phyloP scores from a whole-genome alignment of 257 asterid genomes.

The Anisodus acutangulus region DNA sequence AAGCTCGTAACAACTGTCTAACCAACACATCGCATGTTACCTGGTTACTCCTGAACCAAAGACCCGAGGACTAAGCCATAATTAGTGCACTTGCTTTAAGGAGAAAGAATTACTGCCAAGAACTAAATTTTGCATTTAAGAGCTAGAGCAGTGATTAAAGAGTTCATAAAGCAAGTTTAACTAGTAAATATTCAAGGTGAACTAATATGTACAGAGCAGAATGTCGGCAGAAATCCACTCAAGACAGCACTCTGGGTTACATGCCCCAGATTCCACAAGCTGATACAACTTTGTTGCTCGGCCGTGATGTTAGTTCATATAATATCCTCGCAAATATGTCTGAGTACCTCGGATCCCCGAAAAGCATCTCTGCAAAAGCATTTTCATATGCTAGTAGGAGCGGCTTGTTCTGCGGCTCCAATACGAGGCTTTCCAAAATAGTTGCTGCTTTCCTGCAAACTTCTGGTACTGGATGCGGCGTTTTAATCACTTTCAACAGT shows the following conservation, averaged over 20 bases:
- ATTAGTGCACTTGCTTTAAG: neutral
- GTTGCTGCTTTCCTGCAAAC: slow-evolving; percentile 92
- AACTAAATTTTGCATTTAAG: slow-evolving; percentile 23
- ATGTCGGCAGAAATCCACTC: neutral
- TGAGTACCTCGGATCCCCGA: slow-evolving; percentile 71
- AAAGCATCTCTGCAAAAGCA: slow-evolving; percentile 91
- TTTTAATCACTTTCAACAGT: slow-evolving; percentile 74
- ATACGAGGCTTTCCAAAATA: slow-evolving; percentile 82
- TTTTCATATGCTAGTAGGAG: slow-evolving; percentile 70
- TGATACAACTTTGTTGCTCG: slow-evolving; percentile 70
- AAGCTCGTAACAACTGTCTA: neutral
- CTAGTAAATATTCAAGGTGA: slow-evolving; percentile 6
- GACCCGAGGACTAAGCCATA: neutral
- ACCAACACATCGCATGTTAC: neutral
- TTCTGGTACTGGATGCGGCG: slow-evolving; percentile 93
- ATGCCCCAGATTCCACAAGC: slow-evolving; percentile 98
- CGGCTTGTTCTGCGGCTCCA: slow-evolving; percentile 97
- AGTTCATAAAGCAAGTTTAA: neutral
- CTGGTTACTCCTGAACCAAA: neutral
- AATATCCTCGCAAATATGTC: slow-evolving; percentile 90
- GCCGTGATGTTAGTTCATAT: slow-evolving; percentile 78
- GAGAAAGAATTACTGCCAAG: neutral
- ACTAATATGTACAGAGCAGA: slow-evolving; percentile 18
- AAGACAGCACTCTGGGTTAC: slow-evolving; percentile 38
- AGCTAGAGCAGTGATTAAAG: neutral